These are phyloP conservation scores for Davidsoniella neocaledoniae DNA, from an alignment of 2,329 filamentous ascomycete species.

Conservation along the genomic window DNA sequence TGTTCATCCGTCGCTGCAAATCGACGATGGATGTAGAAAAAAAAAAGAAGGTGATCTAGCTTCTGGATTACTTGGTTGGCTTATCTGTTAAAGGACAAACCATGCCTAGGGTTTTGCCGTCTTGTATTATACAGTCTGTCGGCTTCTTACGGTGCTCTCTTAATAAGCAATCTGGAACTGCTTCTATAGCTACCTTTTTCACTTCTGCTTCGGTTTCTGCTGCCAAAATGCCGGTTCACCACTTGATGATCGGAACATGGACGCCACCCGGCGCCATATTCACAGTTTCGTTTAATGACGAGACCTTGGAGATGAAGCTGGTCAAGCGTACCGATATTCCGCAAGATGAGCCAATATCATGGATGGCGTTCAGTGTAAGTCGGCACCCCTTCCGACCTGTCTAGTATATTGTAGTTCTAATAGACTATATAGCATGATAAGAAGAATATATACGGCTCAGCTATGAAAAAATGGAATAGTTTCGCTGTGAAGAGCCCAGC, in stretches of 20 bases:
- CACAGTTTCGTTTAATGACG: constrained; percentile 75
- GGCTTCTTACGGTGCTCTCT: too few species aligned
- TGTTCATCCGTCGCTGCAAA: too few species aligned
- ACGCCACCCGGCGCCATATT: constrained; percentile 80
- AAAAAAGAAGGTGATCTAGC: too few species aligned
- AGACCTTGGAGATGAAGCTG: constrained; percentile 54
- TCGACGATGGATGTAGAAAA: too few species aligned
- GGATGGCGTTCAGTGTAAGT: constrained; percentile 79
- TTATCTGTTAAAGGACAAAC: too few species aligned
- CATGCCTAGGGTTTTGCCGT: too few species aligned
- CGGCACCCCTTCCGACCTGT: too few species aligned
- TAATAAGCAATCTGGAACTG: too few species aligned
- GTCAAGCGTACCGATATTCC: constrained; percentile 71
- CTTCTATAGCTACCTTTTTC: too few species aligned
- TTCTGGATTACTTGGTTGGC: too few species aligned
- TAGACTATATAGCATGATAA: constrained; percentile 45
- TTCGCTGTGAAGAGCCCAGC: constrained; percentile 60
- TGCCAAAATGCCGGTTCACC: constrained; percentile 53
- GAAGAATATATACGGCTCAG: constrained; percentile 74
- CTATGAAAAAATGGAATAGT: constrained; percentile 88
- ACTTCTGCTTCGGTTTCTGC: not conserved
- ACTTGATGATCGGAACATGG: constrained; percentile 87
- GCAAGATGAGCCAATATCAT: constrained; percentile 73
- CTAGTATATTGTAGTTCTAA: not conserved
- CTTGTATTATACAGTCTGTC: too few species aligned